Percentiles rank a stretch among this genome's conserved stretches.
Conservation (phyloP, 805 yeast genomes). For the Maudiozyma saulgeensis region DNA sequence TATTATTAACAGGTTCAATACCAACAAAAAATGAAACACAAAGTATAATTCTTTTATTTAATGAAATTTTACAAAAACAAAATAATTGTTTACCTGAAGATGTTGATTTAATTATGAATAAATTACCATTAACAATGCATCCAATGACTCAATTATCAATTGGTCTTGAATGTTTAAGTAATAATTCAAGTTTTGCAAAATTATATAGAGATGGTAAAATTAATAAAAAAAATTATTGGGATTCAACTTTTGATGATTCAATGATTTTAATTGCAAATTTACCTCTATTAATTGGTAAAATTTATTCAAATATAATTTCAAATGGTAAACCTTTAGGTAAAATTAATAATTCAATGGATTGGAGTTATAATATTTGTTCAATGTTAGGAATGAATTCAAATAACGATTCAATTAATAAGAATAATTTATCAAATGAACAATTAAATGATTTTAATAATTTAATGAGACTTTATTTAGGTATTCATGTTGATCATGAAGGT, state of each 20-base stretch:
- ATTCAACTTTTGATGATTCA: conserved; percentile 62
- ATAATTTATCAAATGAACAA: conserved; percentile 28
- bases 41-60: conserved; percentile 50
- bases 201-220: conserved; percentile 61
- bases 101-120: conserved; percentile 49
- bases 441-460: conserved; percentile 56
- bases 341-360: conserved; percentile 48
- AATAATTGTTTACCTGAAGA: conserved; percentile 46
- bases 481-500: conserved; percentile 85
- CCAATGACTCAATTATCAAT: conserved; percentile 81
- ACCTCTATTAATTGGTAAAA: conserved; percentile 66
- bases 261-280: conserved; percentile 61
- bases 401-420: conserved; percentile 27
- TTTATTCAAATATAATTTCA: conserved; percentile 52
- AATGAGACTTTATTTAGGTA: conserved; percentile 69
- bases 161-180: conserved; percentile 64
- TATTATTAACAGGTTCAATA: conserved; percentile 61
- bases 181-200: conserved; percentile 60
- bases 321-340: conserved; percentile 47
- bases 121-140: conserved; percentile 58
- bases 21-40: conserved; percentile 54
- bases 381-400: conserved; percentile 45
- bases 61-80: conserved; percentile 35
- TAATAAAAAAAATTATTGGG: conserved; percentile 65
- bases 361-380: conserved; percentile 62